Conservation (phyloP, 257 asterid genomes). For the Nicotiana attenuata region DNA sequence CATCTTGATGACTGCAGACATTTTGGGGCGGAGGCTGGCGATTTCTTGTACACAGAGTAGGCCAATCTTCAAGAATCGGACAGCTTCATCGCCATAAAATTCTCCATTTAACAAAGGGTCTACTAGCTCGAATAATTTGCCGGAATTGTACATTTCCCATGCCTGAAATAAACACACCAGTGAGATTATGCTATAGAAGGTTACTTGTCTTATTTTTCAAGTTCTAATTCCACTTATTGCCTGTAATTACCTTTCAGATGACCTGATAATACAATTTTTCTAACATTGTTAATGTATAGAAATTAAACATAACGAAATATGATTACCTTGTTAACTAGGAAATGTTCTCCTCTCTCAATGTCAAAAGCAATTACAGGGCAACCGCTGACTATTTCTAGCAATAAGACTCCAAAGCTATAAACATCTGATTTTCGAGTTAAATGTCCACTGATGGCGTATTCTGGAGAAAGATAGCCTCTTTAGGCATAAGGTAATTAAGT, state of each 20-base stretch:
- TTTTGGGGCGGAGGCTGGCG: constrained; percentile 5
- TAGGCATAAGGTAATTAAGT: not conserved
- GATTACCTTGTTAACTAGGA: constrained; percentile 13
- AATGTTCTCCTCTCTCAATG: constrained; percentile 10
- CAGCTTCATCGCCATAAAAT: not conserved
- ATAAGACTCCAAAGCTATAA: constrained; percentile 10
- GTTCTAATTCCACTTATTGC: too few species aligned
- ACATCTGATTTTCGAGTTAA: constrained; percentile 73
- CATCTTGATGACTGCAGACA: not conserved
- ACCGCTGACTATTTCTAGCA: constrained; percentile 5
- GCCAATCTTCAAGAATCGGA: constrained; percentile 9
- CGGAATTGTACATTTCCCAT: constrained; percentile 9
- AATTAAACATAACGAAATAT: too few species aligned
- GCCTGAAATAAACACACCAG: not conserved
- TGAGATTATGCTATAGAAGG: too few species aligned
- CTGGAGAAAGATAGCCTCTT: constrained; percentile 84
- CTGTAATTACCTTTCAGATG: too few species aligned
- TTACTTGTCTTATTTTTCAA: too few species aligned
- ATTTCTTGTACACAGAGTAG: constrained; percentile 9
- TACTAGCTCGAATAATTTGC: not conserved
- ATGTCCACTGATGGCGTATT: constrained; percentile 74
- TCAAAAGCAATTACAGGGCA: constrained; percentile 10
- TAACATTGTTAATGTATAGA: too few species aligned
- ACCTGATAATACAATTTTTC: too few species aligned
- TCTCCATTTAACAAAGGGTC: not conserved